Percentiles rank a stretch among this genome's conserved stretches.
phyloP scores from a whole-genome alignment of 2,329 filamentous ascomycete species.

The Davidsoniella australis region DNA sequence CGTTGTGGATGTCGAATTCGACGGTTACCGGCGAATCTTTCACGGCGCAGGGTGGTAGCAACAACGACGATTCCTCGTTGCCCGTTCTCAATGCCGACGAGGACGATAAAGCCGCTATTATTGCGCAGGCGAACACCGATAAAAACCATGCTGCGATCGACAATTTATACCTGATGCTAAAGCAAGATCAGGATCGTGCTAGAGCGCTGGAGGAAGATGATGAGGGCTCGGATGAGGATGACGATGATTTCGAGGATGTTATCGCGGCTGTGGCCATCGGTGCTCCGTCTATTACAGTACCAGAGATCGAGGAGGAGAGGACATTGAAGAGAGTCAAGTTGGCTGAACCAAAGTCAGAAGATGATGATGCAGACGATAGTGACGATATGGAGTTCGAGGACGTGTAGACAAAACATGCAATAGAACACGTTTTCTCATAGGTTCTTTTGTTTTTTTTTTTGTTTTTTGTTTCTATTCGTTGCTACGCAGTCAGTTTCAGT shows the following conservation, averaged over 20 bases:
- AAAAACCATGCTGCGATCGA: conserved; percentile 43
- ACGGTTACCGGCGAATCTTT: conserved; percentile 51
- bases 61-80: conserved; percentile 17
- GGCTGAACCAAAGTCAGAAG: conserved; percentile 26
- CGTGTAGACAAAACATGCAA: conserved; percentile 21
- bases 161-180: conserved; percentile 49
- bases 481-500: too few relatives aligned
- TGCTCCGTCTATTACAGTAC: conserved; percentile 9
- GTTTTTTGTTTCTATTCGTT: too few relatives aligned
- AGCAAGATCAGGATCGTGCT: conserved; percentile 35
- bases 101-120: conserved; percentile 28
- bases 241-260: conserved; percentile 33
- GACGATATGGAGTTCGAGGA: conserved; percentile 44
- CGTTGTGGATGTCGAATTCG: conserved; percentile 54
- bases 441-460: too few relatives aligned
- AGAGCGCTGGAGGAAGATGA: conserved; percentile 17
- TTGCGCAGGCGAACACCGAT: conserved; percentile 25
- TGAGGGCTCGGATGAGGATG: conserved; percentile 15
- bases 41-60: conserved; percentile 20
- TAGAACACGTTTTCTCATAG: too few relatives aligned
- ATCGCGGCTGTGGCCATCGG: conserved; percentile 19
- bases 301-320: conserved; percentile 5
- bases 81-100: conserved; percentile 23
- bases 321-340: conserved; percentile 41
- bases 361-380: conserved; percentile 27